Evolutionary conservation across 2,329 filamentous ascomycete genomes (phyloP), one percentile per base, ranked within the genome.

Genomic region (Huntiella decipiens): DNA sequence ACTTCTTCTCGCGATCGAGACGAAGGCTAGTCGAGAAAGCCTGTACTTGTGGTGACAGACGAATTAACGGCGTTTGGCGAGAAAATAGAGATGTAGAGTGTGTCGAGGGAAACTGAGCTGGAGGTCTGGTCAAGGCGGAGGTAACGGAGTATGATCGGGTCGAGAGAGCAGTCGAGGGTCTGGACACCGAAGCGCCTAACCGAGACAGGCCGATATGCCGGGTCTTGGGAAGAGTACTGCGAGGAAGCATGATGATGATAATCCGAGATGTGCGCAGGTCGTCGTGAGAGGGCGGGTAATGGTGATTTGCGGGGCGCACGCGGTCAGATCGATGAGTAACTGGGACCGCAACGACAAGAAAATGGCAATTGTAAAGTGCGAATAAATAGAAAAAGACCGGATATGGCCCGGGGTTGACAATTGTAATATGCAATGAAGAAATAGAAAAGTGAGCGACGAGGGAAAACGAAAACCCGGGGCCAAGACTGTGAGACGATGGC

Each of bases 1-100:
- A 60, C 43, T 63, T 64, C 34, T 51, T 50, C 43, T 52, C 50
- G 41, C 45, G 45, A 15, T 44, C 28, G 40, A 48, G 45, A 22
- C 38, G 32, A 10, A 49, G 32, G 31, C 42, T 37, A 38, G 47
- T 45, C 17, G 33, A 52, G 4, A 50, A 50, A n/a, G 45, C 39
- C 11, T 40, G 22, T 12, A 35, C 43, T 19, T 37, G 48, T n/a
- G 42, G 44, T 33, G 45, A 43, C 39, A 50, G 39, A 35, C 44
- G 44, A 12, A 44, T 32, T n/a, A 50, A 38, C 40, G 48, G 38
- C 28, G 40, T 43, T 4, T 28, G n/a, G 5, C 28, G 40, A 17
- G 19, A 34, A 28, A 28, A 28, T 28, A 28, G 2, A 28, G 22
- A 28, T 28, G 7, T 6, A 28, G 22, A 28, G 22, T 8, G 22